phyloP scores from a whole-genome alignment of 768 basidiomycete genomes.

The Xerocomus spinulosus region DNA sequence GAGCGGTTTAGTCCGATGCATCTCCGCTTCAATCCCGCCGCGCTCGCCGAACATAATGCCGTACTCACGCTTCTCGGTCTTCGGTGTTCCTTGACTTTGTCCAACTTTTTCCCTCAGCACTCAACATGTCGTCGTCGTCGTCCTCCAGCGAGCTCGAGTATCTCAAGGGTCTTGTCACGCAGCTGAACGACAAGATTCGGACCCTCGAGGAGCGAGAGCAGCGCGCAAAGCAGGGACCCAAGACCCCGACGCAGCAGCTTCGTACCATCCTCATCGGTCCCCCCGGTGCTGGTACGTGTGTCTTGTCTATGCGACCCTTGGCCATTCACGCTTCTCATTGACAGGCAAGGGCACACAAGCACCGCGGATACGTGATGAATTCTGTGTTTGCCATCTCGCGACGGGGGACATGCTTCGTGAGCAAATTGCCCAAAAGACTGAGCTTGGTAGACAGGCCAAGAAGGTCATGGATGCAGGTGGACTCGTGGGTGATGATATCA shows the following conservation, averaged over 20 bases:
- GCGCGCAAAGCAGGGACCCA: constrained; percentile 35
- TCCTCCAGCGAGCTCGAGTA: constrained; percentile 82
- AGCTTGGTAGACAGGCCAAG: constrained; percentile 88
- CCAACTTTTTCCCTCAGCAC: no score
- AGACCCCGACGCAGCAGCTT: constrained; percentile 71
- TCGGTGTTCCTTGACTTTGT: neutral
- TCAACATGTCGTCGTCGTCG: constrained; percentile 40
- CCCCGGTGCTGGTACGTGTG: constrained; percentile 83
- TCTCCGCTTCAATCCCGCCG: constrained; percentile 23
- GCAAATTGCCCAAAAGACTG: constrained; percentile 83
- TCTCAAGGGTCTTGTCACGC: constrained; percentile 86
- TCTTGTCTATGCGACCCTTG: no score
- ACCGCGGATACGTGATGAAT: constrained; percentile 85
- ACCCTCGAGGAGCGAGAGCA: constrained; percentile 70
- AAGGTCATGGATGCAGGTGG: constrained; percentile 96
- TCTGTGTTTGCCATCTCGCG: constrained; percentile 96
- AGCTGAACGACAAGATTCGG: constrained; percentile 88
- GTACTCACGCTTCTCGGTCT: constrained; percentile 2
- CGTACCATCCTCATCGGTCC: constrained; percentile 93
- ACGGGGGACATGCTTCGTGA: constrained; percentile 99
- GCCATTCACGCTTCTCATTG: no score
- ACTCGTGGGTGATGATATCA: constrained; percentile 94
- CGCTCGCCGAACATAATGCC: constrained; percentile 6
- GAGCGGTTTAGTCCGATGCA: no score
- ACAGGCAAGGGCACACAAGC: constrained; percentile 99